Evolutionary conservation across 1,284 basidiomycete species (phyloP), one percentile per base, ranked within the genome.

Genomic region (Phellopilus nigrolimitatus): DNA sequence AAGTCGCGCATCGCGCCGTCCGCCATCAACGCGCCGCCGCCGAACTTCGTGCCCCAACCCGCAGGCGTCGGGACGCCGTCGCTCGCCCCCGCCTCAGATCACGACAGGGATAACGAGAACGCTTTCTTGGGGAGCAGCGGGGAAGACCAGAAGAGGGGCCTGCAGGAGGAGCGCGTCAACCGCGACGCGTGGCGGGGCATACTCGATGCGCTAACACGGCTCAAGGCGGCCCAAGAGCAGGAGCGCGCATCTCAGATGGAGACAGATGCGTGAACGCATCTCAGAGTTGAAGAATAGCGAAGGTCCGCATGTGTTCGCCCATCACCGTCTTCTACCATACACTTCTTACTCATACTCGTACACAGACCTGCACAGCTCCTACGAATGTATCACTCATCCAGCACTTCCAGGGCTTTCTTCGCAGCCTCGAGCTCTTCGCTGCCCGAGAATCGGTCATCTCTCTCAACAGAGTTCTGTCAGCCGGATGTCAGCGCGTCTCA

Each of bases 1-100:
- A 80, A 87, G 61, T 83, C 85, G n/a, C 80, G 87, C 54, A 88
- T 90, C 57, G 84, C 88, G 27, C 86, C 88, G 2, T 85, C 85
- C 17, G 81, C 87, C 12, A 88, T 91, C 59, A 84, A 81, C 48
- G 87, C 88, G 1, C 87, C 87, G 30, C 75, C 80, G 3, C 74
- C 73, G 0, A 78, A 77, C 22, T 88, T 88, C 64, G 69, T 88
- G 8, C 87, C 87, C 7, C 79, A 84, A 7, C 80, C 85, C 2
- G 75, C 87, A 8, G 87, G 88, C 9, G 84, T 88, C n/a, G 84
- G 83, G 1, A 72, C 86, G 50, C 84, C 85, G 27, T 63, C 72
- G 10, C 30, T 47, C 27, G 34, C 37, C 45, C 17, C 54, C 13
- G 47, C 28, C 30, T 8, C 48, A 9, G 49, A 41, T n/a, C 42